Base-by-base conservation (phyloP, 106 monocot species). In the Allium fistulosum region DNA sequence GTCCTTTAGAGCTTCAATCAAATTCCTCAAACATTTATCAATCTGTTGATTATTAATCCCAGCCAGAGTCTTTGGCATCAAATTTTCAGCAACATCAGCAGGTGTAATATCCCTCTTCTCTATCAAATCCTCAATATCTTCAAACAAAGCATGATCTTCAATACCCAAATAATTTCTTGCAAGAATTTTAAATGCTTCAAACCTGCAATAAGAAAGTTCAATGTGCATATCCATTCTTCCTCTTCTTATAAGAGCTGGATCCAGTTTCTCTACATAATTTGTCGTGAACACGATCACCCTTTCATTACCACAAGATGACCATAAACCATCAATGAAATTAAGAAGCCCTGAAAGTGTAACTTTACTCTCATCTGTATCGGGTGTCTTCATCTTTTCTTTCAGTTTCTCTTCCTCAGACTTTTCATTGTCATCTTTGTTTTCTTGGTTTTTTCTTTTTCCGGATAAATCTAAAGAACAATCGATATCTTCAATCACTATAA, bases 401-500 rank as follows among this genome's bases (percentile, higher is more conserved):
- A 53, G 53, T 61, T 28, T 56, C 26, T 61, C 64, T 11, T 49
- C 64, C 47, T 63, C 53, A 9, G 61, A 22, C 50, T 46, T 26
- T 55, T 59, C 22, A 10, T 9, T 8, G 26, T 7, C 59, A 17
- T 14, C 26, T 10, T 17, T 26, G 10, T 70, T 58, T 65, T 74
- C 62, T 3, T 62, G 3, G 62, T 22, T 28, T 9, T 22, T 62
- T 10, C 28, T 62, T n/a, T 72, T 66, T 11, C 72, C 72, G 5
- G 74, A 14, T 11, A 74, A 66, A 26, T 74, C 55, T 46, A 74
- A 45, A 0, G 74, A 74, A 58, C 74, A 74, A 16, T 74, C 74
- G 49, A 92, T 92, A 65, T 92, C 92, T 59, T 92, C 92, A 47
- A 92, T 92, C 26, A 92, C 92, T 7, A 92, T 92, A 60, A 92